A percentile compares a stretch with the other conserved stretches of the same genome.
Conservation (phyloP, 495 filamentous ascomycete species). For the Neurospora discreta region DNA sequence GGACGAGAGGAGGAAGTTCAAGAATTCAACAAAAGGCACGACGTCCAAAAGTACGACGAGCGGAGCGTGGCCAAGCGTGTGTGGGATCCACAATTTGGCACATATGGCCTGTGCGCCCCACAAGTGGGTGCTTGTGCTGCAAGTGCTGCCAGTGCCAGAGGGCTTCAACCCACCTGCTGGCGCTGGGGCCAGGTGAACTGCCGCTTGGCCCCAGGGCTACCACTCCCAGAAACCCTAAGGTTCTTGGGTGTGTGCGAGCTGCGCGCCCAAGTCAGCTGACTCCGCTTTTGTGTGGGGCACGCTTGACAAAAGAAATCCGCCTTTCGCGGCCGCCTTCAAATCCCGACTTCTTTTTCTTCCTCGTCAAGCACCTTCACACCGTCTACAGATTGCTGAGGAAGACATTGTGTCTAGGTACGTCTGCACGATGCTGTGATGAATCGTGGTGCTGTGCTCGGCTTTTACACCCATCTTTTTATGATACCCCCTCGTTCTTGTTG, state of each 20-base stretch:
- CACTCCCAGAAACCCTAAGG: slow-evolving; percentile 16
- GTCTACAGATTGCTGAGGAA: slow-evolving; percentile 46
- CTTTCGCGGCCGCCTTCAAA: slow-evolving; percentile 8
- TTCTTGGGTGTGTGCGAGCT: background rate
- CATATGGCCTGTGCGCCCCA: background rate
- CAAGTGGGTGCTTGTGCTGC: background rate
- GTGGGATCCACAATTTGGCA: slow-evolving; percentile 4
- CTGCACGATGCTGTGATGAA: slow-evolving; percentile 23
- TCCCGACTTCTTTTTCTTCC: slow-evolving; percentile 13
- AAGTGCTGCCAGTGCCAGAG: background rate
- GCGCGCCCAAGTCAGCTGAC: slow-evolving; percentile 18
- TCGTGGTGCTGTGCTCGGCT: slow-evolving; percentile 7
- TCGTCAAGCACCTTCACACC: slow-evolving; percentile 28
- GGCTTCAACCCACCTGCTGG: background rate
- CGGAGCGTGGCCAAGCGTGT: slow-evolving; percentile 6
- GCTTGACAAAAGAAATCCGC: slow-evolving; percentile 18
- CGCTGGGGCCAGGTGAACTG: background rate
- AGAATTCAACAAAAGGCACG: slow-evolving; percentile 14
- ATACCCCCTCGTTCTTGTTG: slow-evolving; percentile 19
- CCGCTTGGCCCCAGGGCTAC: slow-evolving; percentile 15
- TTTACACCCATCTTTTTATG: slow-evolving; percentile 11
- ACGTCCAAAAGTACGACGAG: background rate
- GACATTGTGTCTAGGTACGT: slow-evolving; percentile 47
- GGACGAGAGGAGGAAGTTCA: slow-evolving; percentile 8
- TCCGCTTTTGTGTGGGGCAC: slow-evolving; percentile 18